Conservation (phyloP, 2,329 filamentous ascomycete species). For the Penicillium sp. region DNA sequence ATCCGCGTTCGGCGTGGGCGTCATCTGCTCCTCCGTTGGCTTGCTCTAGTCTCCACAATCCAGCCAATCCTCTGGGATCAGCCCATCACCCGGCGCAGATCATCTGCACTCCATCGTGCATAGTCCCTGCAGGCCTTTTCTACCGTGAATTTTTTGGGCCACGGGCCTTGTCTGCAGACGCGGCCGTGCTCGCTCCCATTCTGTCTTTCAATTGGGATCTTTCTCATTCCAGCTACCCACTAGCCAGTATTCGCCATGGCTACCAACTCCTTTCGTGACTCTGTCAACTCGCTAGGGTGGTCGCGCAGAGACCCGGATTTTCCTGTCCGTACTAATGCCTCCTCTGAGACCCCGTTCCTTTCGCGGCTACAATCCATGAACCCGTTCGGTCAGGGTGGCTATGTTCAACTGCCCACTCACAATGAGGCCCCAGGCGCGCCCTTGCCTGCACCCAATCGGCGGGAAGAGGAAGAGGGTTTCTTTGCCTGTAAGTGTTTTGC, state of each 20-base stretch:
- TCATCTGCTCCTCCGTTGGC: slow-evolving; percentile 36
- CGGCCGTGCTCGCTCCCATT: slow-evolving; percentile 19
- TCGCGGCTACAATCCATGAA: slow-evolving; percentile 82
- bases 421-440: slow-evolving; percentile 76
- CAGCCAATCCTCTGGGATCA: slow-evolving; percentile 21
- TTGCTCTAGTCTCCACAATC: slow-evolving; percentile 24
- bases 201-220: slow-evolving; percentile 13
- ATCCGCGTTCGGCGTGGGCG: slow-evolving; percentile 22
- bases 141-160: slow-evolving; percentile 18
- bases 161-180: slow-evolving; percentile 23
- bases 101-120: slow-evolving; percentile 52
- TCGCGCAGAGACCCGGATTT: slow-evolving; percentile 78
- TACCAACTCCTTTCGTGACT: slow-evolving; percentile 78
- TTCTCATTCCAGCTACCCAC: neutral
- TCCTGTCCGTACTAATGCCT: slow-evolving; percentile 64
- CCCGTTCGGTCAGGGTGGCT: slow-evolving; percentile 78
- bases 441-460: slow-evolving; percentile 76
- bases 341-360: slow-evolving; percentile 70
- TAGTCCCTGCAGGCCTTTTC: slow-evolving; percentile 46
- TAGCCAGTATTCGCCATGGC: slow-evolving; percentile 24
- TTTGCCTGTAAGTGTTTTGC: slow-evolving; percentile 77
- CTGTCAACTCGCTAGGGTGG: slow-evolving; percentile 94
- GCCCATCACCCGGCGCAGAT: slow-evolving; percentile 41
- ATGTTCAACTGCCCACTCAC: slow-evolving; percentile 84
- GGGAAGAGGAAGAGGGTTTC: slow-evolving; percentile 94